Percentiles rank a stretch among this genome's conserved stretches.
phyloP scores from a whole-genome alignment of 1,139 yeast species.

The Suhomyces bokatorum region DNA sequence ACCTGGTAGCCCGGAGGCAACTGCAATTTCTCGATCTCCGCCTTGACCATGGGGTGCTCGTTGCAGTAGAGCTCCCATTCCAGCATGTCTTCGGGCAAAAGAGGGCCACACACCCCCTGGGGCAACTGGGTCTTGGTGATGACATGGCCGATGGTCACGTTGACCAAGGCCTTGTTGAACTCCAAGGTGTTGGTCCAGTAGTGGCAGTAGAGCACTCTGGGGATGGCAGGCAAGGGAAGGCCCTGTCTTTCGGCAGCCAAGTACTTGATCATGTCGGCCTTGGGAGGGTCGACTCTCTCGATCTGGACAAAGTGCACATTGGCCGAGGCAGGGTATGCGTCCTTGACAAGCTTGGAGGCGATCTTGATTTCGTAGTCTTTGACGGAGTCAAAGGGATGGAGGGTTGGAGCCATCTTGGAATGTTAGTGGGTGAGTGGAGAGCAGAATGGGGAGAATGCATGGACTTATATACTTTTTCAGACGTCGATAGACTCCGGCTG shows the following conservation, averaged over 20 bases:
- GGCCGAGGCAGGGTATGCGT: conserved; percentile 48
- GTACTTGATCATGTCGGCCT: conserved; percentile 66
- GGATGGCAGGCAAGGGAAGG: conserved; percentile 52
- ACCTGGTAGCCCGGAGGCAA: conserved; percentile 58
- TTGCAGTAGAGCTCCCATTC: conserved; percentile 54
- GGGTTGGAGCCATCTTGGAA: conserved; percentile 16
- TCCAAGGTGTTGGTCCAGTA: conserved; percentile 59
- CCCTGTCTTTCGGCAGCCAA: conserved; percentile 71
- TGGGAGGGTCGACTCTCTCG: conserved; percentile 81
- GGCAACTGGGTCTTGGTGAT: conserved; percentile 59
- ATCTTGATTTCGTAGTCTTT: conserved; percentile 63
- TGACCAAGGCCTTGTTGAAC: conserved; percentile 73
- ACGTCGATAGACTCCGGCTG: not conserved
- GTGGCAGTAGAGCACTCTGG: conserved; percentile 68
- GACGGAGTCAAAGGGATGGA: conserved; percentile 68
- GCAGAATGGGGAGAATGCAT: not conserved
- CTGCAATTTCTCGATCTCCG: conserved; percentile 64
- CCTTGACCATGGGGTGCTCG: conserved; percentile 58
- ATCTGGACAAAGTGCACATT: conserved; percentile 69
- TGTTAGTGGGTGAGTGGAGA: not conserved
- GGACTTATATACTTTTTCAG: conserved; percentile 1
- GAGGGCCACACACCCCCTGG: conserved; percentile 70
- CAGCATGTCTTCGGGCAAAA: conserved; percentile 67
- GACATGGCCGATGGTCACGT: conserved; percentile 63
- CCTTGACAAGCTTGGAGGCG: conserved; percentile 65